Percentiles rank a stretch among this genome's conserved stretches.
Conservation (phyloP, 1,284 basidiomycete genomes). For the Cutaneotrichosporon cavernicola region DNA sequence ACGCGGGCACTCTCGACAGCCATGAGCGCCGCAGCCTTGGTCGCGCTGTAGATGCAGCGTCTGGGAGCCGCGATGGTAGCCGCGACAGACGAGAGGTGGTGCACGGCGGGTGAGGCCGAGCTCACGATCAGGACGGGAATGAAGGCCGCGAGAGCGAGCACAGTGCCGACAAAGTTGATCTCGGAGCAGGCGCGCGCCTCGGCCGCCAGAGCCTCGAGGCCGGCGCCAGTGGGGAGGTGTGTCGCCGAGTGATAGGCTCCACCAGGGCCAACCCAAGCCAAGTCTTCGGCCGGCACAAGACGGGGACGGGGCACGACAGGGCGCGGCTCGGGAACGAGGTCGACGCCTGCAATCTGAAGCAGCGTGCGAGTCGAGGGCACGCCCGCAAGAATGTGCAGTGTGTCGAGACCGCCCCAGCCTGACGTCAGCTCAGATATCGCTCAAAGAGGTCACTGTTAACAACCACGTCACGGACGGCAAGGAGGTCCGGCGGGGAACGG, state of each 20-base stretch:
- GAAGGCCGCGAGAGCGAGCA: constrained; percentile 55
- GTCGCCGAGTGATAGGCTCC: not conserved
- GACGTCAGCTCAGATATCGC: not conserved
- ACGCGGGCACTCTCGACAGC: constrained; percentile 72
- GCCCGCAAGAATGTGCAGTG: constrained; percentile 78
- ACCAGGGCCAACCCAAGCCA: not conserved
- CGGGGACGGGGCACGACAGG: constrained; percentile 13
- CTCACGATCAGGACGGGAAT: constrained; percentile 72
- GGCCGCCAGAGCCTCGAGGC: constrained; percentile 48
- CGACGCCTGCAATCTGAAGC: constrained; percentile 67
- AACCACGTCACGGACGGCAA: constrained; percentile 61
- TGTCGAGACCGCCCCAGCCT: constrained; percentile 83
- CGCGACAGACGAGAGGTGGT: constrained; percentile 76
- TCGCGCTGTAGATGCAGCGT: constrained; percentile 77
- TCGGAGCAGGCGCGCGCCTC: constrained; percentile 51
- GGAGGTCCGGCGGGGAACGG: constrained; percentile 66
- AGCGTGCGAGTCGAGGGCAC: constrained; percentile 79
- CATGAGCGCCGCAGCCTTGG: constrained; percentile 75
- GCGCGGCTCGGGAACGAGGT: constrained; percentile 43
- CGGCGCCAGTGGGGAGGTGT: constrained; percentile 35
- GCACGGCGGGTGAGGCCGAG: constrained; percentile 69
- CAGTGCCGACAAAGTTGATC: constrained; percentile 56
- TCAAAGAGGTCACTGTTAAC: constrained; percentile 58
- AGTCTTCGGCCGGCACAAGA: constrained; percentile 16
- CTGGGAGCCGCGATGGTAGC: constrained; percentile 81